Conservation (phyloP, 208 protist genomes). For the Borovskyia barvae region DNA sequence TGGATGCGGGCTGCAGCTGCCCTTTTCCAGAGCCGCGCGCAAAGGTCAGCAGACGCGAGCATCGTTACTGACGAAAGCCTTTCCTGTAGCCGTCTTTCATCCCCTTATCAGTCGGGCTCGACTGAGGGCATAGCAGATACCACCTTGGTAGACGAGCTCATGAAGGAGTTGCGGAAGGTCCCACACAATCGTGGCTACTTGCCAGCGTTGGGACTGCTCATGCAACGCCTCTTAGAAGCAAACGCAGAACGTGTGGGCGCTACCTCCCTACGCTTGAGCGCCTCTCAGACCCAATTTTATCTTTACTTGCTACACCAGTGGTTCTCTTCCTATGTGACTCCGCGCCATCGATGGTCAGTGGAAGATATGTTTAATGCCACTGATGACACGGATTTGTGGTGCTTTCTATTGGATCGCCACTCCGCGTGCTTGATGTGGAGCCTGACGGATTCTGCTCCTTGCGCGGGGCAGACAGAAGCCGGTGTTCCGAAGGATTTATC, state of each 20-base stretch:
- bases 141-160: conserved; percentile 3
- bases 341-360: conserved; percentile 41
- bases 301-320: conserved; percentile 62
- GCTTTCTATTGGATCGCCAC: conserved; percentile 72
- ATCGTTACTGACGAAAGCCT: background rate
- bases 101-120: too few species aligned
- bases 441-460: conserved; percentile 12
- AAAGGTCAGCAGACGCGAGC: background rate
- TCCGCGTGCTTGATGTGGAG: conserved; percentile 52
- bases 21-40: too few species aligned
- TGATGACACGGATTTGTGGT: conserved; percentile 61
- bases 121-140: too few species aligned
- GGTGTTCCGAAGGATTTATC: background rate
- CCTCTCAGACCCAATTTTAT: conserved; percentile 48
- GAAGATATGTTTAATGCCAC: conserved; percentile 22
- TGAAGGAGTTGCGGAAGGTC: conserved; percentile 1
- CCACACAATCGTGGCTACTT: conserved; percentile 7
- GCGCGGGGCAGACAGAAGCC: background rate
- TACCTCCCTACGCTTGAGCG: conserved; percentile 35
- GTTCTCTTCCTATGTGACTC: conserved; percentile 44
- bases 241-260: too few species aligned
- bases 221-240: conserved; percentile 8
- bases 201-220: conserved; percentile 15
- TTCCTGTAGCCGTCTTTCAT: too few species aligned
- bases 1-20: conserved; percentile 19